Evolutionary conservation across 768 basidiomycete species (phyloP), one percentile per base, ranked within the genome.

Genomic region (Mycena filopes): DNA sequence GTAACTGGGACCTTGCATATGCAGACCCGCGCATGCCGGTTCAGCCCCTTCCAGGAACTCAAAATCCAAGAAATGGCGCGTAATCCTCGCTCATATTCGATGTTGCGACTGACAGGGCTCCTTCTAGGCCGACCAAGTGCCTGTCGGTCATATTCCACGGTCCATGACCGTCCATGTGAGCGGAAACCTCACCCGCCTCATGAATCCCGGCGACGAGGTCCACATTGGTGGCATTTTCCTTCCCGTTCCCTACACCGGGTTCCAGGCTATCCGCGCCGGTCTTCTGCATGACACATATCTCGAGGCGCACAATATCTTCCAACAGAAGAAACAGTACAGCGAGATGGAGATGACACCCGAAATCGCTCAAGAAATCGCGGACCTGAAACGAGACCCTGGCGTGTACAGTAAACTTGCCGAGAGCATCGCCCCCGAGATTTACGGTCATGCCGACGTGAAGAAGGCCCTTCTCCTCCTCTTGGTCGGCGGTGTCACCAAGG

Each of bases 1-100:
- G 89, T 95, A 55, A 89, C 83, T n/a, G 96, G 96, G 12, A 91
- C 94, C 23, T 80, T 99, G 56, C 95, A 98, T 74, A 98, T 99
- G 97, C 98, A 99, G 79, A 99, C 98, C 7, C 87, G 98, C 47
- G 98, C 98, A 23, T 95, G 94, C 78, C 89, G 96, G 57, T 99
- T 99, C 77, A 93, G 91, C 71, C 96, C 98, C 0, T 99, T 99
- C 84, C 98, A 99, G 75, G 98, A 99, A 78, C 88, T 98, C 65
- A 97, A 97, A 78, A 96, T 99, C 59, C 98, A 99, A 76, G 98
- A 99, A 78, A 97, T 99, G 96, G 96, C 93, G 62, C 66, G 83
- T 71, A 2, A 40, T 36, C 42, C 46, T 46, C 20, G 11, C 58
- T 36, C 36, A 59, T 46, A 59, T 49, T 4, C 50, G 47, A 36